Evolutionary conservation across 768 basidiomycete genomes (phyloP), one percentile per base, ranked within the genome.

Genomic region (Russula olivacea): DNA sequence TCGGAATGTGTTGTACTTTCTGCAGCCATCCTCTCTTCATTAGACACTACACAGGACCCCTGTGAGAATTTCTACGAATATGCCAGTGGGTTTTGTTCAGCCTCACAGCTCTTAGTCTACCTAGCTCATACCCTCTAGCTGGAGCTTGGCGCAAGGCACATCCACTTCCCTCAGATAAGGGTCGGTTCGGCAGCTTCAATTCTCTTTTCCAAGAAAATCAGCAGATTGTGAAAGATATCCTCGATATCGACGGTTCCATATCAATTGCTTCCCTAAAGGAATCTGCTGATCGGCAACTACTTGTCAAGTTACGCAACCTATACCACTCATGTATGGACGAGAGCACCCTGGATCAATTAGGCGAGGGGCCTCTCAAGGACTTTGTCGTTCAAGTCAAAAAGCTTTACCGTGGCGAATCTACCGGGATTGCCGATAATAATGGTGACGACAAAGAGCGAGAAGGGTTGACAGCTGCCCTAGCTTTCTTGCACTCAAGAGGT

Each of bases 51-150:
- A 10, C 81, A 88, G 67, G 93, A 98, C 71, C 97, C 97, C 0
- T 99, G 97, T 74, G 91, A 98, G 68, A 88, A 93, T 74, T 97
- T 98, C 73, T 98, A 94, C 71, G 83, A 88, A 66, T 98, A 86
- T 75, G 85, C 94, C 11, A 95, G 93, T 95, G 70, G 69, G 91
- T 85, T 21, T 40, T 15, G 40, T 58, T 6, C 11, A 45, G 12
- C 49, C n/a, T 54, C 28, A 40, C 55, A 40, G 30, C 34, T 36
- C 47, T 21, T 47, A 25, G 25, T n/a, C 23, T 47, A 23, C 9
- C 43, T 19, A 57, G 7, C 43, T 50, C 45, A 59, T 53, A 17
- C 60, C 58, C 43, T 55, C 52, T 58, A 95, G 91, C 88, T 70
- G 91, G 92, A 19, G 93, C 93, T 14, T 99, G 96, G 96, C 78